Evolutionary conservation across 805 yeast genomes (phyloP).

Genomic region (Starmerella potacharoeniae): DNA sequence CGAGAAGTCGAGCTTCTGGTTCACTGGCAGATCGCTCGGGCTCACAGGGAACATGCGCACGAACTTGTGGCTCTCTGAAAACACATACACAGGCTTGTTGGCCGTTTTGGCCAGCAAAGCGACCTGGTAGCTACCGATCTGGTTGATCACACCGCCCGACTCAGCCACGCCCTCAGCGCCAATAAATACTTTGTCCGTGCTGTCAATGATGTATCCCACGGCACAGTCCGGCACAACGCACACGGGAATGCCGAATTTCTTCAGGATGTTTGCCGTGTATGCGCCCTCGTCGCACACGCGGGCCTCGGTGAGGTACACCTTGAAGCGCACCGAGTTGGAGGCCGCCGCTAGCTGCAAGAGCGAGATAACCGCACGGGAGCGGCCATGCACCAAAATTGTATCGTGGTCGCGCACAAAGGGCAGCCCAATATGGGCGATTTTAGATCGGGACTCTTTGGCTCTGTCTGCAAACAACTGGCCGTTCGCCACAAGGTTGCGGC

Average conservation of each 20-base stretch:
- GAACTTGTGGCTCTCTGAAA: conserved; percentile 89
- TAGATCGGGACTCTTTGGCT: conserved; percentile 79
- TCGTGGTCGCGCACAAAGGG: conserved; percentile 92
- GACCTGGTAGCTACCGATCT: conserved; percentile 81
- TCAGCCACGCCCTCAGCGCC: conserved; percentile 99
- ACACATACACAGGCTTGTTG: conserved; percentile 87
- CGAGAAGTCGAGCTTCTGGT: conserved; percentile 34
- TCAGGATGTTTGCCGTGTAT: conserved; percentile 55
- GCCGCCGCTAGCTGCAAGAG: conserved; percentile 64
- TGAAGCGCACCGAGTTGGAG: conserved; percentile 60
- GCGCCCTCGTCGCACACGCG: conserved; percentile 71
- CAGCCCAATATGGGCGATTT: conserved; percentile 76
- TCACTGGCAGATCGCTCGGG: conserved; percentile 77
- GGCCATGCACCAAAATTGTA: conserved; percentile 75
- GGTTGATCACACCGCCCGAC: conserved; percentile 94
- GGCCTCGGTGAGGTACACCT: conserved; percentile 87
- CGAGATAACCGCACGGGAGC: conserved; percentile 77
- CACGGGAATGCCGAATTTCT: conserved; percentile 70
- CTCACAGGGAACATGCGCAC: conserved; percentile 92
- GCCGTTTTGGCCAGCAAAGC: conserved; percentile 86
- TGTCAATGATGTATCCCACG: conserved; percentile 83
- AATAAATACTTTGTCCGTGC: conserved; percentile 83
- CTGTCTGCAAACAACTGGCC: conserved; percentile 85
- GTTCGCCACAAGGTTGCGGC: conserved; percentile 76
- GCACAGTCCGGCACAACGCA: conserved; percentile 83